These are phyloP conservation scores for Colletotrichum sojae DNA, from an alignment of 2,329 filamentous ascomycete species.

Conservation along the genomic window DNA sequence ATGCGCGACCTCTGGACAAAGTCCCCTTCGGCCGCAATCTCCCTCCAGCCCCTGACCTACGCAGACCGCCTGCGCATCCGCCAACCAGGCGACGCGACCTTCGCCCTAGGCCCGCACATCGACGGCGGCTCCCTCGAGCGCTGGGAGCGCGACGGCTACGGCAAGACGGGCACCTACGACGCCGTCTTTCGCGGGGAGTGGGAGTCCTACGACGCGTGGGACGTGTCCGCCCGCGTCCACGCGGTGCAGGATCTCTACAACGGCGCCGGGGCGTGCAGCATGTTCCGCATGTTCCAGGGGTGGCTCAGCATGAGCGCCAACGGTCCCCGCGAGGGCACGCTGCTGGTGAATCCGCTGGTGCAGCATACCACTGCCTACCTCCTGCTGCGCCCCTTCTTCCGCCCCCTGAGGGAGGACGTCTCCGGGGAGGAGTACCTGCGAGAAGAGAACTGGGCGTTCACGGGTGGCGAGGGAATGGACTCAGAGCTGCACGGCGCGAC, in stretches of 20 bases:
- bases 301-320: constrained; percentile 87
- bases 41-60: constrained; percentile 74
- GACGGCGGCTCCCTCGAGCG: constrained; percentile 83
- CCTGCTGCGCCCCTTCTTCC: constrained; percentile 88
- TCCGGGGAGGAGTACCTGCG: constrained; percentile 58
- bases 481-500: constrained; percentile 77
- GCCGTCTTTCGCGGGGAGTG: constrained; percentile 80
- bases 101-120: constrained; percentile 80
- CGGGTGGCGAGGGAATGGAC: constrained; percentile 60
- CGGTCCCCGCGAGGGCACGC: constrained; percentile 81
- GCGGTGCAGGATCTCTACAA: constrained; percentile 84
- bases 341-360: constrained; percentile 86
- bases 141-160: constrained; percentile 81
- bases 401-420: constrained; percentile 49
- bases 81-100: constrained; percentile 77
- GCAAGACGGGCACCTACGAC: constrained; percentile 78
- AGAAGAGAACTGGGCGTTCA: constrained; percentile 72
- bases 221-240: constrained; percentile 76
- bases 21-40: constrained; percentile 62
- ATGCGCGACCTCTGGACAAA: constrained; percentile 73
- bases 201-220: constrained; percentile 88
- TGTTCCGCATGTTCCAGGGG: constrained; percentile 91
- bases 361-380: constrained; percentile 83
- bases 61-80: constrained; percentile 81
- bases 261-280: constrained; percentile 84